phyloP scores from a whole-genome alignment of 164 flowering plant species.

The Stephania cephalantha region DNA sequence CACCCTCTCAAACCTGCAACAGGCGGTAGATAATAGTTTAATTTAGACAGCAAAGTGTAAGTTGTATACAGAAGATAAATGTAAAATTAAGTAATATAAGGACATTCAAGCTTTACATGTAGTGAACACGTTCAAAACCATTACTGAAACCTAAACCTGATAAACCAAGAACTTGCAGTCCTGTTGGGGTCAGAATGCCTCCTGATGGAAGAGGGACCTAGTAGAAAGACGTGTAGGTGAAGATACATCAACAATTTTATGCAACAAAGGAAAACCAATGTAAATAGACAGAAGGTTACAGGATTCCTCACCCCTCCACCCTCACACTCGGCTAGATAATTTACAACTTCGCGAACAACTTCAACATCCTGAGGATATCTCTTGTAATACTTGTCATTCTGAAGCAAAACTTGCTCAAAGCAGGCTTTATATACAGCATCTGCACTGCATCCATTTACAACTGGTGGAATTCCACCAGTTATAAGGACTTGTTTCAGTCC shows the following conservation, averaged over 20 bases:
- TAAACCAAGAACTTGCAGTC: constrained; percentile 80
- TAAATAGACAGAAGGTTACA: constrained; percentile 6
- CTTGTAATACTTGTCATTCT: constrained; percentile 85
- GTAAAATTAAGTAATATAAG: not conserved
- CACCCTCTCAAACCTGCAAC: constrained; percentile 79
- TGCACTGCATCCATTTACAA: constrained; percentile 70
- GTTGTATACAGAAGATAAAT: not conserved
- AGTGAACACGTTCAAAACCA: constrained; percentile 97
- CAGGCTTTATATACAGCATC: constrained; percentile 68
- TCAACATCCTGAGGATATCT: constrained; percentile 89
- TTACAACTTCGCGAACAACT: constrained; percentile 70
- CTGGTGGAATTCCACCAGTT: constrained; percentile 93
- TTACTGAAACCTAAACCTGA: constrained; percentile 70
- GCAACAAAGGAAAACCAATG: not conserved
- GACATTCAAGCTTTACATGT: constrained; percentile 43
- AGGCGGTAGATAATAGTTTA: constrained; percentile 2
- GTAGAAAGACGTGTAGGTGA: not conserved
- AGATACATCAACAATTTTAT: not conserved
- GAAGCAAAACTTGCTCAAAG: constrained; percentile 48
- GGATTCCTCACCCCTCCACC: constrained; percentile 69
- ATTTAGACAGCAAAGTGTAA: constrained; percentile 2
- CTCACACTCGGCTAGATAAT: constrained; percentile 59
- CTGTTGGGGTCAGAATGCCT: constrained; percentile 75
- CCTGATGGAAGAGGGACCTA: constrained; percentile 95
- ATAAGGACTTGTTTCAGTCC: constrained; percentile 80